Conservation (phyloP, 441 rosid genomes). For the Brassica balearica region DNA sequence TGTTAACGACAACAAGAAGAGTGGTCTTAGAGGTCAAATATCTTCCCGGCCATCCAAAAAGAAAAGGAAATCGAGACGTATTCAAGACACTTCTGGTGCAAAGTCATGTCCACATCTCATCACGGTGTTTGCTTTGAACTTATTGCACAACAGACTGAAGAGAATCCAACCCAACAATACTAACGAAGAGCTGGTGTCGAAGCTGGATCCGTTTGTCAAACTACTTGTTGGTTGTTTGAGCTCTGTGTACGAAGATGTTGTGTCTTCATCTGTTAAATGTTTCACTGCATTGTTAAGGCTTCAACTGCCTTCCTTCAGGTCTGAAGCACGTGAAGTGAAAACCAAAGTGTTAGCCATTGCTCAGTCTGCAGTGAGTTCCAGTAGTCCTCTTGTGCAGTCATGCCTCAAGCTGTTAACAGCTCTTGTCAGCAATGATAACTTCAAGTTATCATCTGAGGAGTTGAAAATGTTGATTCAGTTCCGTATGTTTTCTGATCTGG, state of each 20-base stretch:
- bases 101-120: slow-evolving; percentile 67
- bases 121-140: slow-evolving; percentile 70
- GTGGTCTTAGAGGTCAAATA: slow-evolving; percentile 41
- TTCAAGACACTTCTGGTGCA: slow-evolving; percentile 32
- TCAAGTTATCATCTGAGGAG: slow-evolving; percentile 69
- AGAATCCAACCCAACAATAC: slow-evolving; percentile 52
- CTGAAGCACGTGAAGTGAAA: slow-evolving; percentile 77
- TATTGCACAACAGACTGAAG: slow-evolving; percentile 63
- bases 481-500: slow-evolving; percentile 78
- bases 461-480: slow-evolving; percentile 64
- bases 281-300: slow-evolving; percentile 68
- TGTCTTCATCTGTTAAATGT: slow-evolving; percentile 71
- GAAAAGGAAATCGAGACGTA: slow-evolving; percentile 34
- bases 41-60: slow-evolving; percentile 36
- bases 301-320: slow-evolving; percentile 72
- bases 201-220: slow-evolving; percentile 84
- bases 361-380: slow-evolving; percentile 54
- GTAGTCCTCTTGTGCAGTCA: slow-evolving; percentile 70
- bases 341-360: slow-evolving; percentile 61
- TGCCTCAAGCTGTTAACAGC: slow-evolving; percentile 73
- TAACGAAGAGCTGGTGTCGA: slow-evolving; percentile 56
- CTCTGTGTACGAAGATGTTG: slow-evolving; percentile 76
- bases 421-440: slow-evolving; percentile 61
- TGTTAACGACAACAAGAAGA: slow-evolving; percentile 57
- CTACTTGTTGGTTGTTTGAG: slow-evolving; percentile 71